Evolutionary conservation across 441 rosid species (phyloP).

Genomic region (Flueggea neowawraea): DNA sequence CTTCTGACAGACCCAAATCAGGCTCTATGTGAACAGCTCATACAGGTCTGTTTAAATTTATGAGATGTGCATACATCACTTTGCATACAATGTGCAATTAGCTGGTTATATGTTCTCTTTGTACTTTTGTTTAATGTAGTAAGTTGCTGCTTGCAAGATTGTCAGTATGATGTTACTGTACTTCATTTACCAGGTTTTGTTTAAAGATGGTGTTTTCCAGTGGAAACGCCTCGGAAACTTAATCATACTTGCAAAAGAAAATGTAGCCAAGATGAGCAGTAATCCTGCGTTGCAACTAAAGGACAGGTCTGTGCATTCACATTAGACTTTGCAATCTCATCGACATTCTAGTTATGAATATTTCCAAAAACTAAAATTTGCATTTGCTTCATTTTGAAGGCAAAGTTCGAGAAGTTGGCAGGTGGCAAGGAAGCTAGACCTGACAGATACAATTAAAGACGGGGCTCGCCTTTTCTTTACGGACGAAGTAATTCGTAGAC

Average conservation of each 20-base stretch:
- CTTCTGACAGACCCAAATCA: conserved; percentile 95
- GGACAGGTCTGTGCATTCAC: conserved; percentile 33
- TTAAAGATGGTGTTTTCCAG: conserved; percentile 87
- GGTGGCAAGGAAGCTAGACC: conserved; percentile 56
- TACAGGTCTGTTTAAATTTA: conserved; percentile 55
- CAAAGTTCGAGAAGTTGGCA: conserved; percentile 41
- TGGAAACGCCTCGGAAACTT: conserved; percentile 97
- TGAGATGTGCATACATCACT: not conserved
- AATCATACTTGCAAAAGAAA: conserved; percentile 89
- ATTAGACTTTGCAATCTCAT: too few relatives aligned
- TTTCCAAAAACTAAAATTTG: conserved; percentile 9
- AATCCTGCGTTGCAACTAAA: conserved; percentile 73
- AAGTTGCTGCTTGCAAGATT: too few relatives aligned
- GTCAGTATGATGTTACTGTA: conserved; percentile 1
- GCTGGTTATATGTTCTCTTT: not conserved
- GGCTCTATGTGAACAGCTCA: conserved; percentile 88
- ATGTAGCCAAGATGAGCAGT: conserved; percentile 89
- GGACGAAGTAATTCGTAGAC: conserved; percentile 85
- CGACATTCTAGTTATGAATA: too few relatives aligned
- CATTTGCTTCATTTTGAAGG: conserved; percentile 11
- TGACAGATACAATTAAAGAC: conserved; percentile 88
- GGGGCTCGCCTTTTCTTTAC: conserved; percentile 88
- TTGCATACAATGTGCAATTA: conserved; percentile 1
- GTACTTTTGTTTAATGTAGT: too few relatives aligned
- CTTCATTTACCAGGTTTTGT: conserved; percentile 59